Base-by-base conservation (phyloP, 768 basidiomycete species). In the Kwoniella europaea region DNA sequence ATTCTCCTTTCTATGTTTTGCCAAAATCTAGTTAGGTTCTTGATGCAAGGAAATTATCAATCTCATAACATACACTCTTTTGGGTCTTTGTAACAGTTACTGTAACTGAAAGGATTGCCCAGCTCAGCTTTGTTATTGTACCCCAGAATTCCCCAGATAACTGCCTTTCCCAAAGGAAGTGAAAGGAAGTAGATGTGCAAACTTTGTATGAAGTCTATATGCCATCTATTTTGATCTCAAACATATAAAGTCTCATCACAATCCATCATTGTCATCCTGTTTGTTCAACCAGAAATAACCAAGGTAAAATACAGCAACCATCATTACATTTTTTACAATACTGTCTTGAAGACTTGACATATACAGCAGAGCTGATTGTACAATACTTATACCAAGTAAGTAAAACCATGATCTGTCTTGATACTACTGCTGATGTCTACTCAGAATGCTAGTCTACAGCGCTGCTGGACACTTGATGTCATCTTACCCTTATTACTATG, bases 401-500 rank as follows among this genome's bases (percentile, higher is more conserved):
- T 62, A 20, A n/a, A 59, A 56, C 43, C 54, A 16, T 42, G 3
- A 44, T 29, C 10, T 35, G 35, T 20, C n/a, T 16, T 24, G 53
- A 20, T 9, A 65, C 27, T 22, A n/a, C 20, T 20, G 41, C 44
- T 61, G 42, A 64, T 68, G 16, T 50, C 27, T 52, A n/a, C 15
- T 56, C 22, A 67, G 67, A 57, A 63, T 70, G 68, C 52, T 70
- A 7, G 52, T 70, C 10, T 70, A 70, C 29, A 70, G 55, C 60
- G 63, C 65, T 44, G 73, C 69, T 35, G 73, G 69, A 54, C 73
- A 69, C 15, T 29, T 74, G 53, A 53, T 69, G 52, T 63, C 69
- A 20, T 62, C 42, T 61, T 72, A 68, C 58, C 67, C 63, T 35
- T 62, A 60, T 67, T 55, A 63, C 59, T 24, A 68, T 60, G 67